Conservation (phyloP, 805 yeast genomes). For the Pichia sporocuriosa region DNA sequence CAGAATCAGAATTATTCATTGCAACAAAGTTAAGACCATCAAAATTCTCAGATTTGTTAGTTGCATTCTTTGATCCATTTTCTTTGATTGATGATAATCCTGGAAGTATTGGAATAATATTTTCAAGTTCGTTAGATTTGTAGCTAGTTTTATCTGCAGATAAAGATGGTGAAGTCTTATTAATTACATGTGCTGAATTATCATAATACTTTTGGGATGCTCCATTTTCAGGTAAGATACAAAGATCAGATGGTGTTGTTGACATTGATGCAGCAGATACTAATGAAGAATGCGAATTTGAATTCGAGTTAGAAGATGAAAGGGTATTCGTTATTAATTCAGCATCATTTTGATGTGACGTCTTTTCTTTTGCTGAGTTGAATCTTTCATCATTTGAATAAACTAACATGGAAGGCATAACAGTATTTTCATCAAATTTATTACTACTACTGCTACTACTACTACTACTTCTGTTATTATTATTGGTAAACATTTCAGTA, state of each 20-base stretch:
- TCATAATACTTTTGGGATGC: no score
- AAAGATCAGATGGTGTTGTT: no score
- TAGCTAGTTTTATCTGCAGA: no score
- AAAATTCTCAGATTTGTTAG: background rate
- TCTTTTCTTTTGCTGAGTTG: no score
- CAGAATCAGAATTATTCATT: background rate
- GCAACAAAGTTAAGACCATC: conserved; percentile 4
- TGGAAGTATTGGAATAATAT: background rate
- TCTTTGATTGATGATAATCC: background rate
- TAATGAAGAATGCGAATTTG: background rate
- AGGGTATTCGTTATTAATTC: background rate
- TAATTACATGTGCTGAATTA: no score
- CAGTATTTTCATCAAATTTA: background rate
- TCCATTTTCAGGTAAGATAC: no score
- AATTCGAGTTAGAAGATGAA: background rate
- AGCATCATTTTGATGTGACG: background rate
- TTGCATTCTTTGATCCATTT: no score
- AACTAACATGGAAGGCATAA: background rate
- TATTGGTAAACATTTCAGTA: no score
- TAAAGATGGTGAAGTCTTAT: no score
- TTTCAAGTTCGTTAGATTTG: no score
- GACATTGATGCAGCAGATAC: background rate
- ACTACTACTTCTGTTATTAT: background rate
- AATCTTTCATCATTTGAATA: background rate
- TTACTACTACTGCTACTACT: conserved; percentile 1